phyloP scores from a whole-genome alignment of 2,329 filamentous ascomycete species.

The Diaporthe sp. region DNA sequence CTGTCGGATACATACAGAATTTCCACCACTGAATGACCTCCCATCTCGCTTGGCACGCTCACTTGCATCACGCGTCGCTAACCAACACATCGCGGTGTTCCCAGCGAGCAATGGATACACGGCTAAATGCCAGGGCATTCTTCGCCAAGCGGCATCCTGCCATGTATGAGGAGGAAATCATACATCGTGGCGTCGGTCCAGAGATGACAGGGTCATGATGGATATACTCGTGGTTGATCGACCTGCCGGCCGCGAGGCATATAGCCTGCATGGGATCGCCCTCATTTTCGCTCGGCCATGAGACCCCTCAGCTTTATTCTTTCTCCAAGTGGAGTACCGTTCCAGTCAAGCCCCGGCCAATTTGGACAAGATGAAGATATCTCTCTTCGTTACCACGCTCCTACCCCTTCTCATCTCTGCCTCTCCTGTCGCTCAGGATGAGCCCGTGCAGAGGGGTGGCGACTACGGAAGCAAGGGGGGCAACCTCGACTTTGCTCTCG shows the following conservation, averaged over 20 bases:
- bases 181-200: slow-evolving; percentile 9
- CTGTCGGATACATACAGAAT: not conserved
- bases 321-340: not conserved
- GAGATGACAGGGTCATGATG: not conserved
- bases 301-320: not conserved
- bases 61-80: slow-evolving; percentile 2
- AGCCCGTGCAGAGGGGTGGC: not conserved
- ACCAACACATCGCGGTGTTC: not conserved
- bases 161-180: not conserved
- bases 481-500: slow-evolving; percentile 5
- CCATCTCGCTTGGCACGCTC: not conserved
- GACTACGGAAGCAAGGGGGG: not conserved
- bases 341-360: no score
- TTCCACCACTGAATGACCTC: slow-evolving; percentile 14
- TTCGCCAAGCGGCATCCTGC: not conserved
- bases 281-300: not conserved
- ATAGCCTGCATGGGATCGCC: not conserved
- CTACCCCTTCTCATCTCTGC: not conserved
- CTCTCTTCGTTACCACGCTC: slow-evolving; percentile 1
- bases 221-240: not conserved
- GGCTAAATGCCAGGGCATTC: not conserved
- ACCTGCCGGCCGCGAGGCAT: not conserved
- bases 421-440: slow-evolving; percentile 7
- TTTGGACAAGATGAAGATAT: slow-evolving; percentile 20
- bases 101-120: slow-evolving; percentile 1